Evolutionary conservation across 2,329 filamentous ascomycete genomes (phyloP), one percentile per base, ranked within the genome.

Genomic region (Ustulina deusta): DNA sequence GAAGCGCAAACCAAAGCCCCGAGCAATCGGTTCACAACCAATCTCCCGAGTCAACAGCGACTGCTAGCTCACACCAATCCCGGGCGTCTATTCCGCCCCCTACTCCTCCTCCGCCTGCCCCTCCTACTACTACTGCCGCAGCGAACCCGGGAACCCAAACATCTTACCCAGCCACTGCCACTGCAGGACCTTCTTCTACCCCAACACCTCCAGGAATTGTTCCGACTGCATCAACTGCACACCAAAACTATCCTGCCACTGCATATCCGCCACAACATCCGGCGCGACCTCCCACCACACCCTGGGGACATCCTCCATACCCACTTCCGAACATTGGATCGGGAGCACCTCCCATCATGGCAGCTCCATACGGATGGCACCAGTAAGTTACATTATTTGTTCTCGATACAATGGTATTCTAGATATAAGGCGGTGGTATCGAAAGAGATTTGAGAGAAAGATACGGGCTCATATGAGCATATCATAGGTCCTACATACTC

Each of bases 381-480:
- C 66, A 62, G 66, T 69, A 69, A 66, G 66, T 61, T 34, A 20
- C 29, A 6, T 5, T 51, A 11, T 17, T 22, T 11, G 4, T 32
- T 52, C 36, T 15, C 2, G 17, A 44, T 38, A 15, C 29, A 2
- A 4, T 20, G 27, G 9, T 42, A 22, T 32, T 5, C 27, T 13
- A 9, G 25, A n/a, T 22, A 13, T 9, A 51, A 11, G 7, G 4
- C 17, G 3, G 4, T 13, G 6, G 36, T 9, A 22, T 22, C 42
- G 25, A 20, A 11, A 15, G 15, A 42, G 6, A n/a, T 20, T 13
- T 15, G 22, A 22, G 22, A 22, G 51, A 6, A 44, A 62, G 49
- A n/a, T 6, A 10, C 15, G n/a, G 13, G 10, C 3, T 48, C n/a
- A 22, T n/a, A 20, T 22, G 49, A 49, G 4, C 25, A 60, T 11